A percentile compares a stretch with the other conserved stretches of the same genome.
These are phyloP conservation scores for Dendryphion nanum DNA, from an alignment of 2,329 filamentous ascomycete genomes.

Conservation along the genomic window DNA sequence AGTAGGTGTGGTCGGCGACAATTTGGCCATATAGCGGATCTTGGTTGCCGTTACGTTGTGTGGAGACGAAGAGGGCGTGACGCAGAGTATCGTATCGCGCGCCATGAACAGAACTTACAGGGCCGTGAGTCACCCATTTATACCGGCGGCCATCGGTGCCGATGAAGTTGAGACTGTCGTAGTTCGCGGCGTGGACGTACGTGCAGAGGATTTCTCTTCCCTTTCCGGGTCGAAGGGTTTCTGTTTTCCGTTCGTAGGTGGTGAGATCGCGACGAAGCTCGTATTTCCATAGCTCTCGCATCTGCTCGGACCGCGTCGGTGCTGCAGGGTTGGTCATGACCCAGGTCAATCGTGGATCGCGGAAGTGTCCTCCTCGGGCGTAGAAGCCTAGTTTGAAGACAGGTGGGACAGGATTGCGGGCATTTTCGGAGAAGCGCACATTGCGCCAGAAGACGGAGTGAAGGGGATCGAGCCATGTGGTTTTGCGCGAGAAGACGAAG, in stretches of 20 bases:
- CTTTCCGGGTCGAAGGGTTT: constrained; percentile 18
- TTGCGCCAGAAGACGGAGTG: constrained; percentile 21
- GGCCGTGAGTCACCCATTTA: constrained; percentile 29
- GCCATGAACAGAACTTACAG: constrained; percentile 21
- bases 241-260: constrained; percentile 23
- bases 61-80: constrained; percentile 31
- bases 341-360: constrained; percentile 27
- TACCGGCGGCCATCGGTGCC: constrained; percentile 26
- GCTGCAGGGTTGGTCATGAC: constrained; percentile 16
- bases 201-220: constrained; percentile 22
- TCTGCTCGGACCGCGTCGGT: constrained; percentile 4
- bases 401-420: constrained; percentile 11
- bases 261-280: constrained; percentile 22
- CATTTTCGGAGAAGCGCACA: constrained; percentile 14
- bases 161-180: constrained; percentile 31
- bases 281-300: constrained; percentile 23
- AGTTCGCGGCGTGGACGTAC: constrained; percentile 30
- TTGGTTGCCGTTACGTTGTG: constrained; percentile 7
- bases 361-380: constrained; percentile 18
- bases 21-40: constrained; percentile 34
- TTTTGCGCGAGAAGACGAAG: constrained; percentile 8
- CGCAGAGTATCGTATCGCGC: constrained; percentile 28
- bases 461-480: constrained; percentile 26
- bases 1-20: constrained; percentile 35
- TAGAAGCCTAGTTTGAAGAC: constrained; percentile 26